Base-by-base conservation (phyloP, 345 rosid species). In the Citrus hindsii region DNA sequence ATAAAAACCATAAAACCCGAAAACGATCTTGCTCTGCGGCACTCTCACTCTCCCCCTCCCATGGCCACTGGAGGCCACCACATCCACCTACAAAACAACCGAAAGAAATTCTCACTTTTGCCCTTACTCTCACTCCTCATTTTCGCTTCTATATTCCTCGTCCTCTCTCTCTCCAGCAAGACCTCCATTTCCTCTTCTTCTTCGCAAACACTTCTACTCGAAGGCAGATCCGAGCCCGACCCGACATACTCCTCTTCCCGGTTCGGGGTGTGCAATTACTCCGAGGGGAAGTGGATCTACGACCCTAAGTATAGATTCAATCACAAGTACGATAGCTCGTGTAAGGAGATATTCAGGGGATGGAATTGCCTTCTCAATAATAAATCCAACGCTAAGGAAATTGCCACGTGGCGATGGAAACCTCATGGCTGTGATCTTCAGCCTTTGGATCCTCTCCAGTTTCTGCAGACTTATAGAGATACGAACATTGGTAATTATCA, bases 261-360 rank as follows among this genome's bases (percentile, higher is more conserved):
- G 4, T 12, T 2, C 78, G 42, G 28, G 30, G 67, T 83, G 25
- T 95, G 99, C 87, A 83, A 90, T 79, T 87, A 81, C 89, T 71
- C 97, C 32, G 86, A 79, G 22, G 99, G 99, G 9, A 84, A 91
- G 0, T 95, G 98, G 98, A 84, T 93, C 87, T 86, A 92, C 90
- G 86, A 89, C 38, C 83, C 90, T 8, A 79, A 79, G 53, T 72
- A 33, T 40, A 80, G 73, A 77, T 77, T 84, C 80, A 51, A 61
- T 6, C 56, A 28, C 0, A 84, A 84, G 71, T 95, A 93, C 67
- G 93, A 86, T 28, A 72, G 83, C 28, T 84, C 84, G 48, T 95
- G 99, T 59, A 95, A 91, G 83, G 99, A 93, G 88, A 93, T 95
- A 71, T 95, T 90, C 88, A 93, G 91, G 79, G 99, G 99, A 18